A percentile compares a stretch with the other conserved stretches of the same genome.
phyloP scores from a whole-genome alignment of 2,329 filamentous ascomycete species.

The Venturia aucupariae region DNA sequence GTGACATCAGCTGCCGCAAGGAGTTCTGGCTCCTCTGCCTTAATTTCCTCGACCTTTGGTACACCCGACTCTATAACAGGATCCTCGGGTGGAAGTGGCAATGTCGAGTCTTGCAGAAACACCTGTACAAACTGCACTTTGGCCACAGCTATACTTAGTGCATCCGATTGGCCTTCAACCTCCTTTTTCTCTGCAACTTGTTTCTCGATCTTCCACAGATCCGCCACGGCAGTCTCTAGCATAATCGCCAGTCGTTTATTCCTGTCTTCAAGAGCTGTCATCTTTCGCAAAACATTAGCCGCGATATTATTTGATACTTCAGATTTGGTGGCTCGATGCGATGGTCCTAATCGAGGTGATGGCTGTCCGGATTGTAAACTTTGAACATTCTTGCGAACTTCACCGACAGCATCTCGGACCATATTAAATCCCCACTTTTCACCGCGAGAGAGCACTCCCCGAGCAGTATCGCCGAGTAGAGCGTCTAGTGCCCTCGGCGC shows the following conservation, averaged over 20 bases:
- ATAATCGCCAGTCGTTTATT: conserved; percentile 59
- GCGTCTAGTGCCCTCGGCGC: conserved; percentile 45
- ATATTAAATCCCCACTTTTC: conserved; percentile 74
- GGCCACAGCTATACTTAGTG: conserved; percentile 39
- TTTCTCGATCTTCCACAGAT: conserved; percentile 51
- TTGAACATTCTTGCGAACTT: conserved; percentile 63
- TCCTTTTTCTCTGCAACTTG: conserved; percentile 35
- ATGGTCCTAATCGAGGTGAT: conserved; percentile 19
- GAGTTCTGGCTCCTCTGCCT: neutral
- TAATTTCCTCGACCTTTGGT: neutral
- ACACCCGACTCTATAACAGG: neutral
- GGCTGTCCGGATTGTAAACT: neutral
- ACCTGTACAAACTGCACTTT: conserved; percentile 44
- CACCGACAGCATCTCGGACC: conserved; percentile 70
- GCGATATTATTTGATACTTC: conserved; percentile 32
- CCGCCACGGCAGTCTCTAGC: conserved; percentile 56
- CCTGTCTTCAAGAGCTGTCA: conserved; percentile 48
- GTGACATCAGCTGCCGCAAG: neutral
- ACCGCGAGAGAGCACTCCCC: conserved; percentile 61
- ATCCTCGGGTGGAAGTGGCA: conserved; percentile 29
- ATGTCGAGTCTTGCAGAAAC: conserved; percentile 37
- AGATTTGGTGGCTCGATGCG: conserved; percentile 21
- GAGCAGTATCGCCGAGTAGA: conserved; percentile 66
- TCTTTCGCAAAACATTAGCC: conserved; percentile 25
- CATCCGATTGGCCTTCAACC: conserved; percentile 27